Evolutionary conservation across 352 stramenopile species (phyloP).

Genomic region (Pythium brassicae): DNA sequence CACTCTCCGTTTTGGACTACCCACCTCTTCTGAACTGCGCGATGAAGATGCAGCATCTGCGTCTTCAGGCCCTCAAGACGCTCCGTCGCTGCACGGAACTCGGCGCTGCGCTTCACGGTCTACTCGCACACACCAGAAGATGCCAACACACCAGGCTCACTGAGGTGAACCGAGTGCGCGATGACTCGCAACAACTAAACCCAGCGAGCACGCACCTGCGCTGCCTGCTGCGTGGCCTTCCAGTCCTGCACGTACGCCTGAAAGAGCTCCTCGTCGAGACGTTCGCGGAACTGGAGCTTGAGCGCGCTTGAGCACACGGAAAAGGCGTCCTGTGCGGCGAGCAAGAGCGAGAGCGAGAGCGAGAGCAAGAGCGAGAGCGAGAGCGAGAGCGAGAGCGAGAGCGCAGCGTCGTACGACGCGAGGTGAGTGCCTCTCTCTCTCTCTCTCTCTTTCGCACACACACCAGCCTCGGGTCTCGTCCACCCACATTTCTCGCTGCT

Average conservation of each 20-base stretch:
- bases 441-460: no score
- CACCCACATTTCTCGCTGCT: conserved; percentile 34
- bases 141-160: background rate
- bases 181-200: no score
- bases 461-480: background rate
- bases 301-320: conserved; percentile 45
- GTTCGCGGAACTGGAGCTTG: conserved; percentile 53
- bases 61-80: conserved; percentile 1
- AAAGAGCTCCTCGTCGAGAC: conserved; percentile 55
- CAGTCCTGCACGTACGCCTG: conserved; percentile 49
- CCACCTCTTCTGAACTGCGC: background rate
- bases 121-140: background rate
- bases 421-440: background rate
- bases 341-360: no score
- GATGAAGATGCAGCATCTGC: background rate
- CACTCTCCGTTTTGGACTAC: no score
- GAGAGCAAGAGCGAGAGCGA: no score
- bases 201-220: conserved; percentile 21
- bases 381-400: no score
- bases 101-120: background rate
- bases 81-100: background rate
- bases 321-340: conserved; percentile 38
- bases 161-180: background rate
- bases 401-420: no score
- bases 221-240: conserved; percentile 19